phyloP scores from a whole-genome alignment of 2,329 filamentous ascomycete species.

The Microsporum audouinii region DNA sequence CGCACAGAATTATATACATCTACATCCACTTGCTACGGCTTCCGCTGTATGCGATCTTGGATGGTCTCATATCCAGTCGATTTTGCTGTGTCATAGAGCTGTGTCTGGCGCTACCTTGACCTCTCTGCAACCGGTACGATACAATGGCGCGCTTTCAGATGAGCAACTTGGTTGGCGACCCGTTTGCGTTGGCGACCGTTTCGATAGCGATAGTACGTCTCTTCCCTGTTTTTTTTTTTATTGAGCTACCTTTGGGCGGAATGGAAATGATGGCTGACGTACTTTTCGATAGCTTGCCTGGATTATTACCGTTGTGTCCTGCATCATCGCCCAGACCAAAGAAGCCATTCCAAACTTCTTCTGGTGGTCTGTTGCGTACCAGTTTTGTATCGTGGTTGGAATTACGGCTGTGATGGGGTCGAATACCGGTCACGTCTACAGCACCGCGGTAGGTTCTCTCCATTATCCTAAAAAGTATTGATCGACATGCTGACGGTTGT shows the following conservation, averaged over 20 bases:
- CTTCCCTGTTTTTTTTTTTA: background rate
- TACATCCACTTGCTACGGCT: too few relatives aligned
- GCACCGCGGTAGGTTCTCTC: slow-evolving; percentile 57
- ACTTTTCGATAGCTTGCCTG: slow-evolving; percentile 62
- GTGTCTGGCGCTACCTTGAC: background rate
- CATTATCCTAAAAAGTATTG: background rate
- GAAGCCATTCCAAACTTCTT: slow-evolving; percentile 66
- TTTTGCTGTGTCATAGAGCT: background rate
- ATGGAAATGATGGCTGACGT: background rate
- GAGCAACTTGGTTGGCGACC: slow-evolving; percentile 88
- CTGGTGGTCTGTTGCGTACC: slow-evolving; percentile 86
- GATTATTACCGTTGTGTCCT: slow-evolving; percentile 82
- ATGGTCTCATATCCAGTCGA: background rate
- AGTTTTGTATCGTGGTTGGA: slow-evolving; percentile 68
- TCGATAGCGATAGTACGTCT: slow-evolving; percentile 73
- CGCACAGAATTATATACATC: too few relatives aligned
- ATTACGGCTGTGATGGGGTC: slow-evolving; percentile 74
- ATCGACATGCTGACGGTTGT: slow-evolving; percentile 20
- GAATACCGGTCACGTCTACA: slow-evolving; percentile 75
- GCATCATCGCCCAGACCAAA: slow-evolving; percentile 57
- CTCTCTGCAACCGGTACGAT: slow-evolving; percentile 17
- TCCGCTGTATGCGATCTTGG: background rate
- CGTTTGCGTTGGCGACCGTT: slow-evolving; percentile 86
- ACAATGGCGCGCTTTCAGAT: slow-evolving; percentile 53
- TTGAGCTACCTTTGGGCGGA: background rate